Conservation (phyloP, 108 stramenopile species). For the Bacterosira constricta region DNA sequence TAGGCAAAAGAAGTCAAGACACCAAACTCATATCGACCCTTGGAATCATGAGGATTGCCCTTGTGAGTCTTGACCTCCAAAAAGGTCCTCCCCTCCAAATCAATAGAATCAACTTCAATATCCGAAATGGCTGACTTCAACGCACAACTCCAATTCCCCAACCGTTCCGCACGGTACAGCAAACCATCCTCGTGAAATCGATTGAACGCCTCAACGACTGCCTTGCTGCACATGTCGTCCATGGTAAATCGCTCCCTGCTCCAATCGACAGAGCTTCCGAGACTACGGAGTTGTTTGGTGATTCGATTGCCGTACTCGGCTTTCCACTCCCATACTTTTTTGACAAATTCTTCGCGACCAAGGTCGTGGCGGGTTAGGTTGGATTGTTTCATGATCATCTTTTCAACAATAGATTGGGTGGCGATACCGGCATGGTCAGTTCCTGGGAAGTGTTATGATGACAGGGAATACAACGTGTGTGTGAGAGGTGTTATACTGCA, state of each 20-base stretch:
- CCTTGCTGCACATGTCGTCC: slow-evolving; percentile 94
- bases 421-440: slow-evolving; percentile 99
- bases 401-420: slow-evolving; percentile 99
- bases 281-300: slow-evolving; percentile 86
- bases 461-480: background rate
- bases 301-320: slow-evolving; percentile 92
- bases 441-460: slow-evolving; percentile 49
- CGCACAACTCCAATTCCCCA: slow-evolving; percentile 99
- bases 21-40: slow-evolving; percentile 98
- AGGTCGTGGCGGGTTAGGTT: slow-evolving; percentile 94
- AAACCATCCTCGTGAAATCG: slow-evolving; percentile 95
- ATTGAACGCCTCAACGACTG: slow-evolving; percentile 93
- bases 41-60: slow-evolving; percentile 85
- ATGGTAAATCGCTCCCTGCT: slow-evolving; percentile 97
- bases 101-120: slow-evolving; percentile 98
- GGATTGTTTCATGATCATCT: slow-evolving; percentile 94
- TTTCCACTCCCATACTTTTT: slow-evolving; percentile 99
- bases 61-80: slow-evolving; percentile 96
- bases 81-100: slow-evolving; percentile 91
- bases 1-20: slow-evolving; percentile 96
- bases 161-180: slow-evolving; percentile 91
- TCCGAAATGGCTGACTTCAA: slow-evolving; percentile 98
- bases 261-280: slow-evolving; percentile 97
- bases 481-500: background rate
- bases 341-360: slow-evolving; percentile 94